phyloP scores from a whole-genome alignment of 306 rosid species.

The Malus asiatica region DNA sequence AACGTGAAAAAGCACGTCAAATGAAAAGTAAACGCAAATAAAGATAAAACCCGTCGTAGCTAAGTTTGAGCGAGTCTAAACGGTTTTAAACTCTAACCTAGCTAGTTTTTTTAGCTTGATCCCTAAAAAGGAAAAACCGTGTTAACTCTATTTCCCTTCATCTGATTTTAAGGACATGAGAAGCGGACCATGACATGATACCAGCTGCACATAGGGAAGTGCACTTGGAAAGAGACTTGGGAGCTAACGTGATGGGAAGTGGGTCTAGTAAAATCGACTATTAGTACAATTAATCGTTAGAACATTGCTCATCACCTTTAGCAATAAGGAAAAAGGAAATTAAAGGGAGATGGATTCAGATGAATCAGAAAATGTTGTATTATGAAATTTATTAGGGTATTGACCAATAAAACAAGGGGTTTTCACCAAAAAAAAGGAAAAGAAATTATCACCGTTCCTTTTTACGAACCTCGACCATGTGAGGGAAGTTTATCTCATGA shows the following conservation, averaged over 20 bases:
- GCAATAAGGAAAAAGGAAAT: not conserved
- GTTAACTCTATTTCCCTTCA: not conserved
- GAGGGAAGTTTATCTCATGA: not conserved
- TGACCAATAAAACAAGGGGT: not conserved
- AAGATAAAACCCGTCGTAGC: not conserved
- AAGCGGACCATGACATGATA: not conserved
- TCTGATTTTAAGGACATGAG: conserved; percentile 3
- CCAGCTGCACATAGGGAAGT: conserved; percentile 10
- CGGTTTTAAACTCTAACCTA: not conserved
- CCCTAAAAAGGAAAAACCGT: not conserved
- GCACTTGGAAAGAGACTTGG: conserved; percentile 24
- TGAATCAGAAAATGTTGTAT: not conserved
- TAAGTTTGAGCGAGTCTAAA: not conserved
- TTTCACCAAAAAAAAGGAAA: not conserved
- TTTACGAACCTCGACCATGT: not conserved
- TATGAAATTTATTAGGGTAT: not conserved
- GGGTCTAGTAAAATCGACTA: conserved; percentile 12
- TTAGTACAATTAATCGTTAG: conserved; percentile 11
- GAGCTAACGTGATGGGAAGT: conserved; percentile 11
- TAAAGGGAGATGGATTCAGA: not conserved
- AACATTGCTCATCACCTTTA: conserved; percentile 15
- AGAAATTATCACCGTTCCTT: too few species aligned
- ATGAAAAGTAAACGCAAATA: too few species aligned
- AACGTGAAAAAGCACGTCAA: not conserved
- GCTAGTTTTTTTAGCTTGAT: not conserved